Conservation (phyloP, 306 rosid species). For the Corylus americana region DNA sequence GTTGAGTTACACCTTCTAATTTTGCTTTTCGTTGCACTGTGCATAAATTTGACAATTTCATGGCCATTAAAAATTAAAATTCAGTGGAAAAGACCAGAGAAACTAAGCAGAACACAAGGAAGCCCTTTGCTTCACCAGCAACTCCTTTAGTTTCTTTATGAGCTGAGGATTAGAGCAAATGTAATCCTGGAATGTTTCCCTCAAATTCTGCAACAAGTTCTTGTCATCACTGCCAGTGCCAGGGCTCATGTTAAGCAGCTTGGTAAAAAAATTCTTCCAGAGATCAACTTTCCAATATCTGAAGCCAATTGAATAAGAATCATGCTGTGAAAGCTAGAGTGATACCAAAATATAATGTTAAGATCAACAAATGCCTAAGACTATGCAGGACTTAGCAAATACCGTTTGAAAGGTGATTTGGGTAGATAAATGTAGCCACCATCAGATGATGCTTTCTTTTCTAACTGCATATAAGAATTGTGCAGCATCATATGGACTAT, state of each 20-base stretch:
- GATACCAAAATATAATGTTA: constrained; percentile 6
- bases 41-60: constrained; percentile 18
- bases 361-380: constrained; percentile 21
- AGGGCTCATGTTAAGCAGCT: constrained; percentile 69
- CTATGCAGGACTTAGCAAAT: constrained; percentile 17
- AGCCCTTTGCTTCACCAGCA: constrained; percentile 78
- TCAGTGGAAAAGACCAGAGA: constrained; percentile 19
- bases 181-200: constrained; percentile 75
- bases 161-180: constrained; percentile 68
- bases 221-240: constrained; percentile 44
- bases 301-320: constrained; percentile 33
- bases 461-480: constrained; percentile 71
- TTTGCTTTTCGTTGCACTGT: neutral
- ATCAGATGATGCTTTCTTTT: constrained; percentile 62
- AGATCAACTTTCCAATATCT: constrained; percentile 91
- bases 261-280: constrained; percentile 80
- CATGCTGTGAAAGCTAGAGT: constrained; percentile 21
- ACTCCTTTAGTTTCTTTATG: constrained; percentile 66
- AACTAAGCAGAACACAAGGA: constrained; percentile 73
- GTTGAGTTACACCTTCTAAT: constrained; percentile 21
- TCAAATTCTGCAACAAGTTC: constrained; percentile 56
- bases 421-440: constrained; percentile 63
- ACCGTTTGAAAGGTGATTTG: constrained; percentile 74
- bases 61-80: constrained; percentile 13
- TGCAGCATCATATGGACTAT: constrained; percentile 84